Base-by-base conservation (phyloP, 2,329 filamentous ascomycete genomes). In the Claviceps humidiphila region DNA sequence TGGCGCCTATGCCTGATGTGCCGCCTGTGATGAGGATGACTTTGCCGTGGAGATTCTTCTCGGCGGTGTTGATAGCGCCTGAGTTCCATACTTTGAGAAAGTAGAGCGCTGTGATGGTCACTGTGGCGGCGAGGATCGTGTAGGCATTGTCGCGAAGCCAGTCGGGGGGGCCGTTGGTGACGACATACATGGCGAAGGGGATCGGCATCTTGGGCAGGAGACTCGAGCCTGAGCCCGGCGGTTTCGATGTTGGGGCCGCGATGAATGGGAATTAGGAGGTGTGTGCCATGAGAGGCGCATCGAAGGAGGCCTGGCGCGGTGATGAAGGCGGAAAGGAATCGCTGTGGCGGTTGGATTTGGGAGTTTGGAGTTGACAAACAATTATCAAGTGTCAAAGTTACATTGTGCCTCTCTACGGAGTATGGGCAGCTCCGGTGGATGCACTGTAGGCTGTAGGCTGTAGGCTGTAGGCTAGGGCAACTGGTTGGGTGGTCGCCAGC, bases 21-120 rank as follows among this genome's bases (percentile, higher is more conserved):
- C 91, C 93, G 59, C 93, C 90, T 17, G 93, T 98, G 50, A 98
- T 80, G 75, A 98, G 84, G 45, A 96, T 77, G 48, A 98, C 89
- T 64, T 94, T 94, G 47, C 89, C 89, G 68, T 96, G 89, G 82
- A 98, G 89, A 52, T 85, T 77, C 54, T 88, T 79, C 64, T 95
- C 89, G 26, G 87, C 78, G 43, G 69, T 71, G 67, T 93, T 96
- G 59, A 69, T 72, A 13, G 83, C 78, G 58, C 93, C 94, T 57
- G 81, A 80, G 61, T 84, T 86, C 71, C 85, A 95, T 62, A 75
- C 74, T 74, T 96, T 97, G 47, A 77, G 61, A 34, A 76, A 54
- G 47, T 65, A 64, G 30, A 80, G 58, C 42, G 68, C 57, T 5
- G 65, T 63, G n/a, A 71, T 44, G 43, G 68, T 57, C 20, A 66